Base-by-base conservation (phyloP, 306 rosid species). In the Malus sylvestris region DNA sequence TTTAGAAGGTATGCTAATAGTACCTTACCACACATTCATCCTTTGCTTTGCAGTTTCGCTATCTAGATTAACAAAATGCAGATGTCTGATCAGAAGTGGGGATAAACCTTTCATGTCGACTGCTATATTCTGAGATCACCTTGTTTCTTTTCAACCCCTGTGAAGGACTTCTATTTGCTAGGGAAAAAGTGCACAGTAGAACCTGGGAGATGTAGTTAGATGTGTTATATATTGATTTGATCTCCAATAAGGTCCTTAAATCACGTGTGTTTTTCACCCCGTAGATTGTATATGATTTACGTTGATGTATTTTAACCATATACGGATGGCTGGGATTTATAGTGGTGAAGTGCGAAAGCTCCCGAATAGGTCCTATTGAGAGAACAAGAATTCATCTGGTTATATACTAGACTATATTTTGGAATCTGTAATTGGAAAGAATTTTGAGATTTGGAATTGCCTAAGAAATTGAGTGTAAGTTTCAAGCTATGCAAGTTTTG, bases 1-100 rank as follows among this genome's bases (percentile, higher is more conserved):
- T 62, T 71, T 81, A 53, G 72, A 81, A 80, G 71, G 72, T 61
- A 38, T 70, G 90, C 82, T 83, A 35, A 76, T 82, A 76, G 88
- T 86, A 75, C 53, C 82, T 79, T 15, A 60, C 76, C 72, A 45
- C 15, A 83, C 55, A 76, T 51, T 4, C 45, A 29, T 81, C 20
- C 10, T 23, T 76, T 10, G 73, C 59, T 20, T 45, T 33, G 70
- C 14, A 66, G 11, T 9, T 35, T 18, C 51, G 8, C 2, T 30
- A 30, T 63, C 68, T 63, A 3, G 44, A 63, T 32, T 38, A 38
- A 38, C 42, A 8, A 38, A 38, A 59, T 1, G 8, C 18, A 59
- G 16, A 23, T 23, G 30, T 22, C 42, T 38, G 42, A 6, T 49
- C 18, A 49, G 55, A 12, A 12, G 55, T 51, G 19, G 57, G 57